Evolutionary conservation across 345 rosid genomes (phyloP).

Genomic region (Psidium guajava): DNA sequence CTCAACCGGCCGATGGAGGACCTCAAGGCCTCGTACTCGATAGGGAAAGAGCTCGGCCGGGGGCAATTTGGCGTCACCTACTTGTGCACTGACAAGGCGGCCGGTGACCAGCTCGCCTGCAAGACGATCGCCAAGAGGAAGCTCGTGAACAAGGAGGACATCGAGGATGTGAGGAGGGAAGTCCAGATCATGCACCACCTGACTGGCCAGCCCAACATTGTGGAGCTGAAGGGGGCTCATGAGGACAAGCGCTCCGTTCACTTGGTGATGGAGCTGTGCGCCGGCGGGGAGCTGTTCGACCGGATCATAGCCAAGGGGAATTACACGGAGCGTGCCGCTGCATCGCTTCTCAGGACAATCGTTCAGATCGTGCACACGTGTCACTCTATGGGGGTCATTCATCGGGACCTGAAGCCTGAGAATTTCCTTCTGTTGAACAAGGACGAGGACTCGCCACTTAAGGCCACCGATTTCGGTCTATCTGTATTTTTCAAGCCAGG

Average conservation of each 20-base stretch:
- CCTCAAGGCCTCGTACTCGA: conserved; percentile 27
- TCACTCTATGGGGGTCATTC: conserved; percentile 67
- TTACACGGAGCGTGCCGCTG: conserved; percentile 60
- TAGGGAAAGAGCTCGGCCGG: conserved; percentile 61
- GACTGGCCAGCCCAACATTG: conserved; percentile 55
- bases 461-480: conserved; percentile 63
- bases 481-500: conserved; percentile 71
- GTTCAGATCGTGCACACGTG: conserved; percentile 56
- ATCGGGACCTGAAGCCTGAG: conserved; percentile 68
- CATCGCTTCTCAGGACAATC: conserved; percentile 42
- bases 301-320: conserved; percentile 57
- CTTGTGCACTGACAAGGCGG: conserved; percentile 38
- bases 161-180: conserved; percentile 58
- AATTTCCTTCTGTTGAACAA: conserved; percentile 54
- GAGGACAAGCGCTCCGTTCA: conserved; percentile 66
- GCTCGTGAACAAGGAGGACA: conserved; percentile 51
- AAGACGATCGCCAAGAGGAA: conserved; percentile 60
- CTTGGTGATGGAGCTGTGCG: conserved; percentile 75
- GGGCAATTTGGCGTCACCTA: conserved; percentile 65
- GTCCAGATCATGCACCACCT: conserved; percentile 71
- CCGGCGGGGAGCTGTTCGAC: conserved; percentile 69
- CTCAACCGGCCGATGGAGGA: conserved; percentile 66
- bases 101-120: conserved; percentile 55
- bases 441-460: conserved; percentile 55
- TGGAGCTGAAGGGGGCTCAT: conserved; percentile 61